Conservation (phyloP, 2,329 filamentous ascomycete species). For the Fusarium chlamydosporum region DNA sequence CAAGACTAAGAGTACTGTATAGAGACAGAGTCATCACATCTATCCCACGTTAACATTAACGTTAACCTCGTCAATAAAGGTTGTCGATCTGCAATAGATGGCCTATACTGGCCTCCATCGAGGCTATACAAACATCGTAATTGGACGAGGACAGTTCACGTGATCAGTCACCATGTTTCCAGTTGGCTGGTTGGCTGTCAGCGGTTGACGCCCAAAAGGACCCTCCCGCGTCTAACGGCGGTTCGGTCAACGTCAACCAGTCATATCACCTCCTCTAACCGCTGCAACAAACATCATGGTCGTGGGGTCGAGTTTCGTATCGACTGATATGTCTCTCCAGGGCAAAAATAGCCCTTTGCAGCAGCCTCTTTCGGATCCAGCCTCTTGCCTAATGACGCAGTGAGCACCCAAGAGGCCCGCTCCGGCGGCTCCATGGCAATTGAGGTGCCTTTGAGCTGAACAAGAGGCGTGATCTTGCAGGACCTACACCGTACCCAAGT, state of each 20-base stretch:
- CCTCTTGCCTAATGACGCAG: conserved; percentile 37
- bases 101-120: conserved; percentile 24
- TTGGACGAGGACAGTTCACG: conserved; percentile 35
- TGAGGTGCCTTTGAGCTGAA: conserved; percentile 35
- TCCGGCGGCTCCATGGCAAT: conserved; percentile 34
- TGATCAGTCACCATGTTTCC: conserved; percentile 20
- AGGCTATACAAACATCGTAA: conserved; percentile 33
- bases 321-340: conserved; percentile 19
- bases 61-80: conserved; percentile 24
- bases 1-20: conserved; percentile 13
- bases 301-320: conserved; percentile 38
- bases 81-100: conserved; percentile 30
- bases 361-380: conserved; percentile 26
- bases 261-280: conserved; percentile 46
- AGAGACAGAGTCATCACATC: conserved; percentile 19
- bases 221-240: conserved; percentile 42
- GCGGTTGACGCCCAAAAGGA: conserved; percentile 31
- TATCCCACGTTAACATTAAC: conserved; percentile 4
- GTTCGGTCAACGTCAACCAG: conserved; percentile 42
- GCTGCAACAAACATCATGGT: conserved; percentile 40
- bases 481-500: conserved; percentile 29
- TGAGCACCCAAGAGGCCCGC: conserved; percentile 30
- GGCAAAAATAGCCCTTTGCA: conserved; percentile 38
- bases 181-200: conserved; percentile 39
- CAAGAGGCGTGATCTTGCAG: conserved; percentile 45